Conservation (phyloP, 371 early-diverging fungal genomes). For the Actinomucor elegans region DNA sequence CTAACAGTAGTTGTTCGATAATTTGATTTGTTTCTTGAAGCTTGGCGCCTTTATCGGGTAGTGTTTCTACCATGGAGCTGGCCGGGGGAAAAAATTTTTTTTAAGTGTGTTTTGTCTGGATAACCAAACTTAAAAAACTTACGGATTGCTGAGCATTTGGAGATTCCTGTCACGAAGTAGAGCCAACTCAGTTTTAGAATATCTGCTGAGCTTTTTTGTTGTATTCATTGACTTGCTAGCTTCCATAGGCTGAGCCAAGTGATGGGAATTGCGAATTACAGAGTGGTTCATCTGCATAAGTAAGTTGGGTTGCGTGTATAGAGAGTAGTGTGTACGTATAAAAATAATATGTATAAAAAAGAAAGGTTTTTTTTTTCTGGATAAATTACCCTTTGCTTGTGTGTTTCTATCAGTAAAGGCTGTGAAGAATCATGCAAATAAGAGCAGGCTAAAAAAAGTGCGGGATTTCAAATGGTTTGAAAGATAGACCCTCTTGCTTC, state of each 20-base stretch:
- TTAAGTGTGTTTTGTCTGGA: neutral
- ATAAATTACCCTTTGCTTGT: no score
- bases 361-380: no score
- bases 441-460: no score
- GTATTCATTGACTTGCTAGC: neutral
- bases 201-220: slow-evolving; percentile 6
- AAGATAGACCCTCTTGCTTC: no score
- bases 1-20: slow-evolving; percentile 12
- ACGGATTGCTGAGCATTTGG: slow-evolving; percentile 18
- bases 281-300: no score
- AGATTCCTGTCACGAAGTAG: slow-evolving; percentile 15
- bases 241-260: slow-evolving; percentile 1
- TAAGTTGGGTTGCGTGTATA: no score
- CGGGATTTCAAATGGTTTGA: no score
- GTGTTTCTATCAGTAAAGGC: no score
- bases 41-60: slow-evolving; percentile 25
- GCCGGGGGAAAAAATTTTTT: neutral
- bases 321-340: no score
- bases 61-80: slow-evolving; percentile 16
- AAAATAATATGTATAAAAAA: no score
- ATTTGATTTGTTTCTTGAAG: slow-evolving; percentile 20
- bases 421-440: no score
- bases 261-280: neutral
- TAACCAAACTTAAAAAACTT: neutral
- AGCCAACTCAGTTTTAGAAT: slow-evolving; percentile 15